phyloP scores from a whole-genome alignment of 129 eudicot species.

The Lactuca saligna region DNA sequence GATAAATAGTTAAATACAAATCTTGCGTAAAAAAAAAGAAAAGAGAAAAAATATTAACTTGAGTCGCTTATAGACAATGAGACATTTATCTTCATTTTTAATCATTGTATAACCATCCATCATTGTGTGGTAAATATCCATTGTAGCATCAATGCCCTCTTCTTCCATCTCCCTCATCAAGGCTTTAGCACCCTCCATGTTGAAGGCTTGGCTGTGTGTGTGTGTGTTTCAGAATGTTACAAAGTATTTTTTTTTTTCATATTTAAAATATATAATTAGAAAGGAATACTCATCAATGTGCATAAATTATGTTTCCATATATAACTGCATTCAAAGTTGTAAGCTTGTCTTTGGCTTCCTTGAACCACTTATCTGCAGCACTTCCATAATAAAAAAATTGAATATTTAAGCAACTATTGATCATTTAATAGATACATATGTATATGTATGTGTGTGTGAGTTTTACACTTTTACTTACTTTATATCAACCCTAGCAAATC shows the following conservation, averaged over 20 bases:
- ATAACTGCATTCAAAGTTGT: conserved; percentile 64
- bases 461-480: conserved; percentile 50
- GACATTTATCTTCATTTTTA: conserved; percentile 78
- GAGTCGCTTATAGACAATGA: conserved; percentile 77
- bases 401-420: conserved; percentile 13
- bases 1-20: neutral
- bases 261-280: neutral
- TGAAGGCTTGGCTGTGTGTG: conserved; percentile 54
- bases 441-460: neutral
- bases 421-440: neutral
- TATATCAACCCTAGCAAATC: conserved; percentile 69
- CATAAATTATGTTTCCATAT: conserved; percentile 90
- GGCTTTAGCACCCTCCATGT: conserved; percentile 66
- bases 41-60: conserved; percentile 45
- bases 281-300: conserved; percentile 57
- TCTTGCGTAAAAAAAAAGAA: neutral
- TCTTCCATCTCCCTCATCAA: conserved; percentile 98
- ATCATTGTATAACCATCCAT: conserved; percentile 97
- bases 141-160: conserved; percentile 91
- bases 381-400: conserved; percentile 40
- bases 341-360: conserved; percentile 80
- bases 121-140: conserved; percentile 90
- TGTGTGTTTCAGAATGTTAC: neutral
- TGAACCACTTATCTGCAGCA: conserved; percentile 93
- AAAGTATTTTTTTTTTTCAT: neutral